Evolutionary conservation across 306 rosid genomes (phyloP), one percentile per base, ranked within the genome.

Genomic region (Cucumis cinereus): DNA sequence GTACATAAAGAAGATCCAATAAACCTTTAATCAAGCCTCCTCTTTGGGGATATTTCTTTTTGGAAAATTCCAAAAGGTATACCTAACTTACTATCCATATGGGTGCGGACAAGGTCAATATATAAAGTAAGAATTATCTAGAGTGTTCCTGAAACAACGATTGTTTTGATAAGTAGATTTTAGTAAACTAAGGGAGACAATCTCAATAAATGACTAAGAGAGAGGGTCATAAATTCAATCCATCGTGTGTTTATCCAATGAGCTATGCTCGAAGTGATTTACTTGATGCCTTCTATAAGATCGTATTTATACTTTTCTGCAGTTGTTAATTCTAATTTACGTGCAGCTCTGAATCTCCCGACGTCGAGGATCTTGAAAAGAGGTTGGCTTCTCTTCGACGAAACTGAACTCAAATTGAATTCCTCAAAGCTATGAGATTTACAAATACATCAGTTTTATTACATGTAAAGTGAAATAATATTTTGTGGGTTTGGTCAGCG

Each of bases 351-450:
- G 87, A 84, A 81, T 74, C 95, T 76, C 73, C 89, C 49, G 93
- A 88, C 63, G 97, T 93, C 70, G 96, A 89, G 68, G 97, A 93
- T 14, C 97, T 93, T 71, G 98, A 89, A 67, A 93, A 88, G 95
- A 89, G 98, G 81, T 58, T 93, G 84, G 98, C 98, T 57, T 91
- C 98, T 24, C 93, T 93, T 72, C 86, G 98, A 53, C 91, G 91
- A 72, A 75, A 81, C 77, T 93, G 88, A 88, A 30, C 16, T 1
- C 35, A 38, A 12, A 82, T 68, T 8, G 56, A 41, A 43, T 41
- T 63, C 47, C 26, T 26, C 66, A 59, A 59, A 64, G 55, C 74
- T 13, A 10, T 14, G 55, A 7, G 74, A 47, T 4, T 47, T 70
- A 24, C 23, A 41, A 23, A 45, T 14, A 68, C 75, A 47, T 3